Base-by-base conservation (phyloP, 1,139 yeast species). In the Sporopachydermia cereana region DNA sequence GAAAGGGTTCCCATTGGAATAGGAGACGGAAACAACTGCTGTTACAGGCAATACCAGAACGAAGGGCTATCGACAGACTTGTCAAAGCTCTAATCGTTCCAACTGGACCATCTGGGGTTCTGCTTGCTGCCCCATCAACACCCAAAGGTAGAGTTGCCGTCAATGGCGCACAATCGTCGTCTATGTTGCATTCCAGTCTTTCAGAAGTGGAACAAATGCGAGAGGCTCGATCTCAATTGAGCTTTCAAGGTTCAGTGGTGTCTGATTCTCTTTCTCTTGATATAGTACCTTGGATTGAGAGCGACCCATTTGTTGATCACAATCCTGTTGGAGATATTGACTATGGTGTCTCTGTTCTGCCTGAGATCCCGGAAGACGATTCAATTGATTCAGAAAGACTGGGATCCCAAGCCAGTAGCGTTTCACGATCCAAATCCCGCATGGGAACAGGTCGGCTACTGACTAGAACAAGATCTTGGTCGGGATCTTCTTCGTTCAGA, bases 181-280 rank as follows among this genome's bases (percentile, higher is more conserved):
- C 39, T 34, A 12, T 34, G 22, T n/a, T 34, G 5, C 39, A 34
- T 20, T 34, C 39, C 9, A 34, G 39, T 34, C 39, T 34, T 16
- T 34, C 39, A 34, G 39, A 34, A 21, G 20, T 34, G 20, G 39
- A 34, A 34, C 39, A 34, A n/a, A 20, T 34, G 22, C 9, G 39
- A 34, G 39, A n/a, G 5, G 5, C n/a, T 7, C 5, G n/a, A 12
- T 34, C 39, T 34, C 39, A 34, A 21, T 7, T 7, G 20, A 34
- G 39, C 39, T 34, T 34, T 34, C 39, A 34, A 34, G 39, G 39
- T 7, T 34, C 39, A 16, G 22, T 34, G 20, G 39, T 16, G 20
- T 7, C 39, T 7, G 39, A 34, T 34, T 21, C 9, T 7, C 22
- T 34, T 16, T 34, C 39, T 7, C 22, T 34, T 34, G 39, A 34